Evolutionary conservation across 1,139 yeast species (phyloP).

Genomic region (Blastobotrys aristatus): DNA sequence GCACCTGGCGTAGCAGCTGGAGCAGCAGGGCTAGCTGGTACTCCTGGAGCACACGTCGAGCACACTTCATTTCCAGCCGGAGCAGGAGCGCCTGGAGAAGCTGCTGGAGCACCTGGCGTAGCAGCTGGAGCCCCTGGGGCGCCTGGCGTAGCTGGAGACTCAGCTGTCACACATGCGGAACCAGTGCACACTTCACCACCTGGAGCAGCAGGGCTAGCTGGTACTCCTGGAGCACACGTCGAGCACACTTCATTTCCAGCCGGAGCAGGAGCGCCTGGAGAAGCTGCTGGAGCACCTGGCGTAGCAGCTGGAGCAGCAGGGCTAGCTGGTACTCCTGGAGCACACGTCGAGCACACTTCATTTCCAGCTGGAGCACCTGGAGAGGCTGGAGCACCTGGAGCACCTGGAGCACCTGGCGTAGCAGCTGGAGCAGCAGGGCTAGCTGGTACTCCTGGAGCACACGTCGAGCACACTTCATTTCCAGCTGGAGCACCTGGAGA

Average conservation of each 20-base stretch:
- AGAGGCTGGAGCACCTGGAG: not conserved
- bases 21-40: not conserved
- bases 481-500: not conserved
- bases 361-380: not conserved
- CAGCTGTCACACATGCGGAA: too few relatives aligned
- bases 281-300: not conserved
- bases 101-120: not conserved
- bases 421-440: not conserved
- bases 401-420: not conserved
- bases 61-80: not conserved
- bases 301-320: not conserved
- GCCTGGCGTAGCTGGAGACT: too few relatives aligned
- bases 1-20: not conserved
- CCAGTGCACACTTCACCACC: too few relatives aligned
- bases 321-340: not conserved
- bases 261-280: not conserved
- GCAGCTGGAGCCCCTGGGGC: not conserved
- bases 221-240: not conserved
- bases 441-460: constrained; percentile 1
- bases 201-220: not conserved
- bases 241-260: too few relatives aligned
- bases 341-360: not conserved
- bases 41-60: not conserved
- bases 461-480: not conserved
- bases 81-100: not conserved